Base-by-base conservation (phyloP, 2,329 filamentous ascomycete species). In the Blastomyces emzantsi region DNA sequence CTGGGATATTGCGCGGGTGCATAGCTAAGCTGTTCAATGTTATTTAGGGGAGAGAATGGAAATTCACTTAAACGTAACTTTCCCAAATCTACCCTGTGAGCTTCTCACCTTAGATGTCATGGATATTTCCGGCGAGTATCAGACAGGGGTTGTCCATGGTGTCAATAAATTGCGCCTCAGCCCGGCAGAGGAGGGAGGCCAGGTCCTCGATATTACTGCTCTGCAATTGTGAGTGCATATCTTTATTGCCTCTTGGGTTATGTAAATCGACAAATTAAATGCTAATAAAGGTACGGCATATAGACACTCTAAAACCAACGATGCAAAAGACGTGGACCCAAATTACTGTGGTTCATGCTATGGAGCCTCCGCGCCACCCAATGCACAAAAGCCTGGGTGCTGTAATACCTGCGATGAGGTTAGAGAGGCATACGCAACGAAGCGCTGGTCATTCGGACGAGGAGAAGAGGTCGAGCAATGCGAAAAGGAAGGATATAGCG, bases 371-470 rank as follows among this genome's bases (percentile, higher is more conserved):
- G 73, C 91, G 1, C 93, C 94, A 0, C 66, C 80, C 19, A 87
- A 83, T 67, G 91, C 86, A 22, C 73, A 80, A 66, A 97, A 97
- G 78, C 65, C 85, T n/a, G 92, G 91, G 64, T 99, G 94, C 81
- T 99, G 94, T 78, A 95, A 94, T 76, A 97, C 92, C 55, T 99
- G 94, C 76, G 92, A 96, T 71, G 94, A 99, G 77, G 94, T 99
- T 41, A 86, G 93, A 70, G 92, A 97, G 73, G 94, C 94, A 3
- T 99, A 99, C 74, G 92, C 92, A 39, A 81, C 86, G 67, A 85
- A 90, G 33, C 90, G 88, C 15, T 99, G 94, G 94, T 92, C 92
- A 8, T 99, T 99, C 73, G 93, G 93, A 45, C 85, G 89, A 66
- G 94, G 94, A 70, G 90, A 96, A 72, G 88, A 88, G 65, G 92